Percentiles rank a stretch among this genome's conserved stretches.
Evolutionary conservation across 495 filamentous ascomycete genomes (phyloP).

Genomic region (Podospora pseudoanserina): DNA sequence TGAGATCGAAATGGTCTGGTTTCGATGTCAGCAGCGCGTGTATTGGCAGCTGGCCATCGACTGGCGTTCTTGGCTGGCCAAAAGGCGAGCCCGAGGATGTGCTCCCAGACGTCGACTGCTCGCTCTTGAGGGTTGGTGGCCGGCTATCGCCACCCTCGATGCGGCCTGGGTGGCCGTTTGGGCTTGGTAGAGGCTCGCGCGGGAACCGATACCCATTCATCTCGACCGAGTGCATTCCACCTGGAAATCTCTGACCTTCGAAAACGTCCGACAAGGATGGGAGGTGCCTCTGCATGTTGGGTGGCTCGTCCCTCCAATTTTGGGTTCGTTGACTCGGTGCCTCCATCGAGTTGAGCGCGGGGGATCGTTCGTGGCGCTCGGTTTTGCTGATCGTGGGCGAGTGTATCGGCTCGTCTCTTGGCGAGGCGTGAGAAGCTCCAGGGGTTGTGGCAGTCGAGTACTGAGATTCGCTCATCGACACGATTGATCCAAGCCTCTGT

Average conservation of each 20-base stretch:
- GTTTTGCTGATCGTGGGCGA: conserved; percentile 28
- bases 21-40: conserved; percentile 44
- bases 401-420: conserved; percentile 31
- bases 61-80: conserved; percentile 38
- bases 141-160: conserved; percentile 14
- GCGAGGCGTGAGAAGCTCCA: not conserved
- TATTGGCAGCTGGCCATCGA: conserved; percentile 45
- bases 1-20: conserved; percentile 25
- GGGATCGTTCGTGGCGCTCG: conserved; percentile 29
- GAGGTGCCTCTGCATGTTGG: conserved; percentile 27
- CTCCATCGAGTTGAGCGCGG: conserved; percentile 22
- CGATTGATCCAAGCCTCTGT: conserved; percentile 39
- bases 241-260: conserved; percentile 22
- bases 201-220: conserved; percentile 21
- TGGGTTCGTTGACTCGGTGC: conserved; percentile 14
- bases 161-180: conserved; percentile 17
- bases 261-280: conserved; percentile 38
- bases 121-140: conserved; percentile 31
- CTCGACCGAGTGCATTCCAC: conserved; percentile 18
- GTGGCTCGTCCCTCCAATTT: conserved; percentile 27
- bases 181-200: conserved; percentile 18
- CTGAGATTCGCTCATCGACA: conserved; percentile 36
- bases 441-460: conserved; percentile 13
- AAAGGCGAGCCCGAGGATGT: conserved; percentile 31
- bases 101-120: conserved; percentile 26